Evolutionary conservation across 139 green algal species (phyloP), one percentile per base, ranked within the genome.

Genomic region (Picochlorum sp.): DNA sequence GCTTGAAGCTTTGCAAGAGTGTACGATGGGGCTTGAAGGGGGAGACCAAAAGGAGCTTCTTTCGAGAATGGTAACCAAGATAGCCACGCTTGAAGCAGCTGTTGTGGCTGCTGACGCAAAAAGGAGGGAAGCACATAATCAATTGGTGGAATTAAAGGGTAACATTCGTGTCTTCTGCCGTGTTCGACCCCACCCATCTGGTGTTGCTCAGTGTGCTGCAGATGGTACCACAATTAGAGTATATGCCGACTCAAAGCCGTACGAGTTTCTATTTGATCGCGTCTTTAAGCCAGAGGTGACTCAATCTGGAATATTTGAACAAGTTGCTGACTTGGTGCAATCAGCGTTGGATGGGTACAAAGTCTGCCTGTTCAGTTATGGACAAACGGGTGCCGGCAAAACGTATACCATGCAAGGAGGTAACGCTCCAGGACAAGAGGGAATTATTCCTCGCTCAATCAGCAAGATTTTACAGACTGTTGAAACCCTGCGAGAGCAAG

Each of bases 331-430:
- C 69, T 79, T 98, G 31, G 87, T 98, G 44, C 92, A 98, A 68
- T 82, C 55, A 16, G 91, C 92, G 2, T 73, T 98, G 26, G 92
- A 98, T 65, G 92, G 92, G 58, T 98, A 91, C 78, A 84, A 95
- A 68, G 91, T 97, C 83, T 98, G 91, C 82, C 77, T 98, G 20
- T 98, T 98, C 69, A 85, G 70, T 35, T 98, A 98, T 69, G 91
- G 91, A 28, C 91, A 98, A 80, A 98, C 91, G 8, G 91, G 91
- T 4, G 85, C 85, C 0, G 91, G 91, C 40, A 98, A 98, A 78
- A 98, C 91, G 5, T 81, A 95, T 85, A 98, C 91, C 4, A 98
- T 98, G 91, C 80, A 89, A 54, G 86, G 79, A n/a, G 57, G 57
- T n/a, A 20, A 33, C 4, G 50, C 43, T 6, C 39, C 63, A 1